phyloP scores from a whole-genome alignment of 1,139 yeast species.

The Blastobotrys malaysiensis region DNA sequence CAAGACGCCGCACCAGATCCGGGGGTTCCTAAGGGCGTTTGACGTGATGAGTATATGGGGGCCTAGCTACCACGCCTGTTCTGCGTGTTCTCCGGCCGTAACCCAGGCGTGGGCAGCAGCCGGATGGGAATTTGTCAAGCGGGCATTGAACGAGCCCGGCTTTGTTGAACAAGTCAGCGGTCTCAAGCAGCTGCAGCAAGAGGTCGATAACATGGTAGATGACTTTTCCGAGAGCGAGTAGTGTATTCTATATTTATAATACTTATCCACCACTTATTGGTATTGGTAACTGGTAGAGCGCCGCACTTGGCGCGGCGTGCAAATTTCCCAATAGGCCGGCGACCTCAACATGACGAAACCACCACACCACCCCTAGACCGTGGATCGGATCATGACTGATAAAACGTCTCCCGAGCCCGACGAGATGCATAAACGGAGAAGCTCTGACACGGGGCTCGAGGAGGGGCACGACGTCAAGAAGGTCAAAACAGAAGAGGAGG shows the following conservation, averaged over 20 bases:
- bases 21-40: constrained; percentile 74
- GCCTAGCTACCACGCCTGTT: constrained; percentile 69
- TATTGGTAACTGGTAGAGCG: background rate
- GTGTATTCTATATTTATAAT: background rate
- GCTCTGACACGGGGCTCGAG: constrained; percentile 8
- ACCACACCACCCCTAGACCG: background rate
- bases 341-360: background rate
- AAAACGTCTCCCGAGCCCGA: background rate
- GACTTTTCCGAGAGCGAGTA: background rate
- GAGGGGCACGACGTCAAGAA: constrained; percentile 19
- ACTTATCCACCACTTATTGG: no score
- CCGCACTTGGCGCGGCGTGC: background rate
- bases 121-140: constrained; percentile 78
- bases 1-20: constrained; percentile 75
- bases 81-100: constrained; percentile 73
- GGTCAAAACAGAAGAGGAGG: constrained; percentile 17
- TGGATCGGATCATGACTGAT: background rate
- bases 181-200: constrained; percentile 60
- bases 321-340: background rate
- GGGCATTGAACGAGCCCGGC: constrained; percentile 58
- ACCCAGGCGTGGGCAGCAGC: constrained; percentile 42
- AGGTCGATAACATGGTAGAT: constrained; percentile 58
- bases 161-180: constrained; percentile 78
- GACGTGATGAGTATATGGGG: constrained; percentile 60
- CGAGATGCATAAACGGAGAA: constrained; percentile 5